A percentile compares a stretch with the other conserved stretches of the same genome.
These are phyloP conservation scores for Anisodus acutangulus DNA, from an alignment of 257 asterid species.

Conservation along the genomic window DNA sequence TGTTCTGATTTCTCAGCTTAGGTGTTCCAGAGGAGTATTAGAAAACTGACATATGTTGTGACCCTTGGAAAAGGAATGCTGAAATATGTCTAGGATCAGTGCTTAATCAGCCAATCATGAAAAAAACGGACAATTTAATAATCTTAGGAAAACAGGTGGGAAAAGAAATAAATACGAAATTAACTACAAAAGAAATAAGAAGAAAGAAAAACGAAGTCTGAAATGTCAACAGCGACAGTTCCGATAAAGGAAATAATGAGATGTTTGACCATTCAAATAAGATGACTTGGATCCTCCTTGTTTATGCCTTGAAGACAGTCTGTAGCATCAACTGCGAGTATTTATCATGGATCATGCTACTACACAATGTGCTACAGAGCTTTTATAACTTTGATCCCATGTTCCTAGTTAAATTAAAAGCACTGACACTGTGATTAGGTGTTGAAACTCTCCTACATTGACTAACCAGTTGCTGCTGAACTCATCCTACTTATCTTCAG, in stretches of 20 bases:
- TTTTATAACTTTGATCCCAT: neutral
- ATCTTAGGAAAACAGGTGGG: neutral
- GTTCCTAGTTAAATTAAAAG: neutral
- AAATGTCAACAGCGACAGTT: neutral
- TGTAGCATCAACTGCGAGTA: neutral
- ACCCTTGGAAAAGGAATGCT: neutral
- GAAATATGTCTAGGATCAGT: neutral
- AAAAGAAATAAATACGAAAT: neutral
- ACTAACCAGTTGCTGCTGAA: neutral
- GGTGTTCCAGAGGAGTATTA: neutral
- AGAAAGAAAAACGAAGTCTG: neutral
- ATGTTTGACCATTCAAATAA: neutral
- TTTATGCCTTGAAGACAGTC: neutral
- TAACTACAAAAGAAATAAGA: neutral
- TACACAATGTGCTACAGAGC: neutral
- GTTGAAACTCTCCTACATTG: neutral
- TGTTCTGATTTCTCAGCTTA: neutral
- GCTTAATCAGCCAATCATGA: neutral
- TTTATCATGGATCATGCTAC: neutral
- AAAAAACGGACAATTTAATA: neutral
- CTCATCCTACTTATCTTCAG: constrained; percentile 6
- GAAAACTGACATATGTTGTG: neutral
- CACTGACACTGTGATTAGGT: neutral
- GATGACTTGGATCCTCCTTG: neutral
- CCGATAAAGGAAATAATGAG: neutral